Evolutionary conservation across 1,284 basidiomycete genomes (phyloP).

Genomic region (Tetrapyrgos nigripes): DNA sequence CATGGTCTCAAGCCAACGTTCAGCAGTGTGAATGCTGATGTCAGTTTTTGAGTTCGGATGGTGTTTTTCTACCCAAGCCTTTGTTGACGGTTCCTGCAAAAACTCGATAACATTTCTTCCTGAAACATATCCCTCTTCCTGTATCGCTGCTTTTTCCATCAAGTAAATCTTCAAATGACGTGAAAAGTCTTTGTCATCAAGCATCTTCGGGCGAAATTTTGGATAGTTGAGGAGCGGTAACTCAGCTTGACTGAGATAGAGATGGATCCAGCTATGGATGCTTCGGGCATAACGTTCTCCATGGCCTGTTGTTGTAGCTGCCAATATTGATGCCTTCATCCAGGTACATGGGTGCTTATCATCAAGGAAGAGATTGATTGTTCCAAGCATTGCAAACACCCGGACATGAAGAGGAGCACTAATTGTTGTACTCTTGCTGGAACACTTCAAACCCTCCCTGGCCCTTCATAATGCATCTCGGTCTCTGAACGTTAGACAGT

Average conservation of each 20-base stretch:
- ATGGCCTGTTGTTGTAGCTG: conserved; percentile 22
- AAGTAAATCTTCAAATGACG: conserved; percentile 22
- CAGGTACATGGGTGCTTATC: conserved; percentile 1
- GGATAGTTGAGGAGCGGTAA: conserved; percentile 28
- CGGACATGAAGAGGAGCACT: conserved; percentile 25
- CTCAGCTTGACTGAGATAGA: conserved; percentile 20
- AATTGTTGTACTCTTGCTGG: conserved; percentile 9
- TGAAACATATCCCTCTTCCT: conserved; percentile 28
- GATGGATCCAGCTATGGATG: conserved; percentile 25
- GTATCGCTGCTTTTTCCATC: conserved; percentile 22
- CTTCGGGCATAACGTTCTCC: conserved; percentile 26
- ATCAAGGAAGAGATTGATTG: conserved; percentile 20
- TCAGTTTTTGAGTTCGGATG: background rate
- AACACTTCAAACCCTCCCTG: background rate
- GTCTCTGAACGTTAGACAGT: background rate
- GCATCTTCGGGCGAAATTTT: conserved; percentile 21
- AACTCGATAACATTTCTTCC: conserved; percentile 36
- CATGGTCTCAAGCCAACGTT: background rate
- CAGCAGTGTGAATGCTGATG: background rate
- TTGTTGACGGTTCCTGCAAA: conserved; percentile 9
- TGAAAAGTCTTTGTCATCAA: conserved; percentile 32
- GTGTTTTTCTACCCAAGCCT: background rate
- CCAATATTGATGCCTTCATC: conserved; percentile 19
- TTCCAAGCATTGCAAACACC: conserved; percentile 18
- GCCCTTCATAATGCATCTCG: background rate